Evolutionary conservation across 306 rosid genomes (phyloP), one percentile per base, ranked within the genome.

Genomic region (Quercus rubra): DNA sequence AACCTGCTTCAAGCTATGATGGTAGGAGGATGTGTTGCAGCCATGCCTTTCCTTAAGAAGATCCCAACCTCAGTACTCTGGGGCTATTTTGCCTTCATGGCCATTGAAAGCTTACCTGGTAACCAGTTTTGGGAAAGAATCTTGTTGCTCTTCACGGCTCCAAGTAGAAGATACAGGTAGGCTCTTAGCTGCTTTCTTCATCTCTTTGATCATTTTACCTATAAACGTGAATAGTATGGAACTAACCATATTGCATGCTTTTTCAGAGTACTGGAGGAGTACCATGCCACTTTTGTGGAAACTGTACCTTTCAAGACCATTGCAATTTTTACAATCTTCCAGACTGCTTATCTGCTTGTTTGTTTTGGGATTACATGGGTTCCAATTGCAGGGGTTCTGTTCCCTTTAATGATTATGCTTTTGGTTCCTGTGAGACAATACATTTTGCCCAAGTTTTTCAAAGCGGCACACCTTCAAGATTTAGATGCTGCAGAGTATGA

Each of bases 71-170:
- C 97, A 8, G 90, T 92, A 66, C 89, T 92, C 63, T 92, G 94
- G 92, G 97, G 97, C 43, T 92, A 92, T 84, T 92, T 92, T 78
- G 97, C 97, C 68, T 92, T 90, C 82, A 92, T 90, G 97, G 97
- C 97, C 80, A 86, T 90, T 70, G 97, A 92, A 79, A 92, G 87
- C 87, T 85, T 90, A 72, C 97, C 97, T 0, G 97, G 97, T 20
- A 92, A 92, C 86, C 94, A 92, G 73, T 92, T 85, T 71, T 92
- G 97, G 97, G 97, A 92, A 76, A 86, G 94, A 78, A 89, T 92
- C 82, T 79, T 92, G 19, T 77, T 88, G 30, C 86, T 87, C 38
- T 87, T 92, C 86, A 92, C 92, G 1, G 90, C 94, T 71, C 88
- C 93, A 35, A 86, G 83, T 84, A 81, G 91, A 83, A 86, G 94